These are phyloP conservation scores for Coniochaeta sp. DNA, from an alignment of 2,329 filamentous ascomycete genomes.

Conservation along the genomic window DNA sequence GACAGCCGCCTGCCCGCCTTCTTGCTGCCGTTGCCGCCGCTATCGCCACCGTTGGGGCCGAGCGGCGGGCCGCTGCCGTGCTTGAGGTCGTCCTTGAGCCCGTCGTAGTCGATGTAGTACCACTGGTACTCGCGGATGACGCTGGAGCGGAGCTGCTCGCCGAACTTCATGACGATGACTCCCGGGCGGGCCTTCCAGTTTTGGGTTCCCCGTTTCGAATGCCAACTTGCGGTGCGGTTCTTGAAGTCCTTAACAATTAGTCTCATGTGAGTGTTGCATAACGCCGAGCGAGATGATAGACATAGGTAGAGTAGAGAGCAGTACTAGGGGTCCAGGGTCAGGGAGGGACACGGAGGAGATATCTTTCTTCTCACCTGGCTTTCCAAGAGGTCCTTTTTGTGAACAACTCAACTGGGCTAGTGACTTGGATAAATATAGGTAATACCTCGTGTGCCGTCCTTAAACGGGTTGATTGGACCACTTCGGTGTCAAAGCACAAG, in stretches of 20 bases:
- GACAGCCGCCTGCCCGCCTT: slow-evolving; percentile 34
- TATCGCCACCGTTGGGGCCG: slow-evolving; percentile 12
- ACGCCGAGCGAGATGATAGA: not conserved
- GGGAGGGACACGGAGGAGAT: too few relatives aligned
- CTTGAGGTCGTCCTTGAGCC: slow-evolving; percentile 81
- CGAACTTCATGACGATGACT: slow-evolving; percentile 71
- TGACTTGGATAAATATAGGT: not conserved
- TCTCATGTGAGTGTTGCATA: slow-evolving; percentile 21
- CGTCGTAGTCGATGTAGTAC: slow-evolving; percentile 98
- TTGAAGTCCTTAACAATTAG: slow-evolving; percentile 47
- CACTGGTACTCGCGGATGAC: slow-evolving; percentile 95
- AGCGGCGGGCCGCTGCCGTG: slow-evolving; percentile 48
- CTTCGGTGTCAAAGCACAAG: not conserved
- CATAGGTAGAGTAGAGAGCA: not conserved
- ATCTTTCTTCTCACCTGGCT: not conserved
- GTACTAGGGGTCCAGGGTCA: not conserved
- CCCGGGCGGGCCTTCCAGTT: slow-evolving; percentile 36
- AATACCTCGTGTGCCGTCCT: not conserved
- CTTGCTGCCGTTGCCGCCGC: slow-evolving; percentile 16
- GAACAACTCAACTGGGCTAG: not conserved
- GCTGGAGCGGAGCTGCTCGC: slow-evolving; percentile 91
- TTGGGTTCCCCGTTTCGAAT: slow-evolving; percentile 17
- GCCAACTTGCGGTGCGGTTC: slow-evolving; percentile 33
- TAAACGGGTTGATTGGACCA: not conserved
- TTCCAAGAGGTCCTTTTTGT: not conserved